Percentiles rank a stretch among this genome's conserved stretches.
phyloP scores from a whole-genome alignment of 306 rosid genomes.

The Cucumis cinereus region DNA sequence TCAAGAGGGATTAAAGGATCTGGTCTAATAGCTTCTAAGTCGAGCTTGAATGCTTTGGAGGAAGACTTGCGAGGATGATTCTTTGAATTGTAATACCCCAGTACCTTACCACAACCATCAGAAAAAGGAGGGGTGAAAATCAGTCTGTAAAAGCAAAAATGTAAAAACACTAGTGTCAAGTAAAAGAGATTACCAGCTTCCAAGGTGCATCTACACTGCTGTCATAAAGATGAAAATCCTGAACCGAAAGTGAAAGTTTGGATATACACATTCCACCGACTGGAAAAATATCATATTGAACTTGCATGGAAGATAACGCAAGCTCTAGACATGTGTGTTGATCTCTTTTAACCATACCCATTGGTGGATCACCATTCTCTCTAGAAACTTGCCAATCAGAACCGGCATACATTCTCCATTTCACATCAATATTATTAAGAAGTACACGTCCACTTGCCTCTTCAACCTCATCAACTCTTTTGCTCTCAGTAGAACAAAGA shows the following conservation, averaged over 20 bases:
- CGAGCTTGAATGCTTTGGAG: slow-evolving; percentile 82
- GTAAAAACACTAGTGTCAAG: neutral
- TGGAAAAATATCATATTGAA: slow-evolving; percentile 65
- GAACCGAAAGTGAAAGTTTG: slow-evolving; percentile 61
- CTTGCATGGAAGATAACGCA: slow-evolving; percentile 50
- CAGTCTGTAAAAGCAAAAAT: neutral
- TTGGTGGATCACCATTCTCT: slow-evolving; percentile 26
- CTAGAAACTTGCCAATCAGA: slow-evolving; percentile 47
- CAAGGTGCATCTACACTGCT: slow-evolving; percentile 78
- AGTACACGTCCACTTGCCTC: slow-evolving; percentile 53
- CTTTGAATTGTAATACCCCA: slow-evolving; percentile 74
- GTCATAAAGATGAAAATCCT: slow-evolving; percentile 69
- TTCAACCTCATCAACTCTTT: slow-evolving; percentile 14
- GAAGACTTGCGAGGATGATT: slow-evolving; percentile 73
- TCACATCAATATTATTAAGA: slow-evolving; percentile 57
- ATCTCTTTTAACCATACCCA: slow-evolving; percentile 36
- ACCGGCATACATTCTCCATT: slow-evolving; percentile 82
- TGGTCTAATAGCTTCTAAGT: slow-evolving; percentile 90
- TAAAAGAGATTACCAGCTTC: slow-evolving; percentile 55
- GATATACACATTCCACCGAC: slow-evolving; percentile 63
- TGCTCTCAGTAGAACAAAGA: slow-evolving; percentile 26
- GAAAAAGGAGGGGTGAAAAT: slow-evolving; percentile 11
- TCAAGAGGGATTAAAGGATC: slow-evolving; percentile 92
- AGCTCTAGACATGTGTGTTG: slow-evolving; percentile 46
- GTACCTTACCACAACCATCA: slow-evolving; percentile 39